Conservation (phyloP, 148 eudicot species). For the Bassia scoparia region DNA sequence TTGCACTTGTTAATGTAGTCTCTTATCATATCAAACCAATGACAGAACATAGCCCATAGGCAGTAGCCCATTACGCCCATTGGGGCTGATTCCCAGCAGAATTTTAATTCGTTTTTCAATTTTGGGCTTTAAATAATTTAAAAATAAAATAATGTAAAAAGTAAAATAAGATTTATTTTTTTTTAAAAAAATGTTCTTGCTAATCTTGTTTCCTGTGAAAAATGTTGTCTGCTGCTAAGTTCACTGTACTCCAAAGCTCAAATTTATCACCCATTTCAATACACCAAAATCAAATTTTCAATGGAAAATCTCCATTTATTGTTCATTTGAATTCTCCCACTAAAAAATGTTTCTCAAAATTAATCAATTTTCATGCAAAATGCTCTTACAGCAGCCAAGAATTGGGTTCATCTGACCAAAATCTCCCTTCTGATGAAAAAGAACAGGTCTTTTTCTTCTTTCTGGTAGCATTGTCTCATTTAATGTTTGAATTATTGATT, state of each 20-base stretch:
- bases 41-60: no score
- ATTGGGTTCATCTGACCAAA: constrained; percentile 20
- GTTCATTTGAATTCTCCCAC: constrained; percentile 13
- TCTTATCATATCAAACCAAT: no score
- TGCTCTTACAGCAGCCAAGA: constrained; percentile 22
- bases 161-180: not conserved
- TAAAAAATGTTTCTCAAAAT: constrained; percentile 2
- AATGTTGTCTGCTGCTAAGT: constrained; percentile 15
- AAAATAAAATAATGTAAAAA: not conserved
- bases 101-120: no score
- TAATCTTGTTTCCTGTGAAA: not conserved
- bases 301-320: not conserved
- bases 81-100: no score
- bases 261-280: not conserved
- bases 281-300: not conserved
- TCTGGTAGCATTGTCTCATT: not conserved
- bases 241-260: not conserved
- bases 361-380: constrained; percentile 10
- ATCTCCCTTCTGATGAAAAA: constrained; percentile 16
- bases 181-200: not conserved
- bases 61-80: no score
- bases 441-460: constrained; percentile 14
- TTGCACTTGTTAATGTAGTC: no score
- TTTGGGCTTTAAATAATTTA: no score
- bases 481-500: not conserved